Evolutionary conservation across 2,329 filamentous ascomycete genomes (phyloP), one percentile per base, ranked within the genome.

Genomic region (Blastomyces gilchristii): DNA sequence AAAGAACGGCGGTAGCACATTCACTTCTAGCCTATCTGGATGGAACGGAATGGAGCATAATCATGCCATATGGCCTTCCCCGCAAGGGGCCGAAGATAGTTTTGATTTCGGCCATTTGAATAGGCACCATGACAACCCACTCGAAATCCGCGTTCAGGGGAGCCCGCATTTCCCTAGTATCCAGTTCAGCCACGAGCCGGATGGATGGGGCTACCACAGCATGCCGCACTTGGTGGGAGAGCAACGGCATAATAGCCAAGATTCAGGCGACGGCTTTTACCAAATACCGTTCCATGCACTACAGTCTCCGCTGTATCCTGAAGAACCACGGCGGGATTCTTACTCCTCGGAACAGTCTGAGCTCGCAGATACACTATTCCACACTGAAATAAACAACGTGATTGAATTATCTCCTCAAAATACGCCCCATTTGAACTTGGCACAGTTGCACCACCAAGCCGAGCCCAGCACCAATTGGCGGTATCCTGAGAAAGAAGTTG

Each of bases 401-500:
- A 43, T 58, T 25, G 45, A 37, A 3, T 66, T 71, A 58, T 63
- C 66, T 56, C 66, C 62, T 18, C 47, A 43, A 59, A 34, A 47
- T 28, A 22, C 37, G 3, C 11, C 60, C 34, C 56, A 63, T 37
- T 28, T 52, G 28, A 59, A 45, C 56, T 22, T 63, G 28, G 37
- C 68, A 25, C 71, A 71, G 45, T 67, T 75, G 58, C 64, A 67
- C 9, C 69, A 68, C 41, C 68, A 68, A 49, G 66, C 67, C 3
- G 71, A 71, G 18, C 22, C 53, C 25, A 66, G 65, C 28, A 61
- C 68, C 28, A 70, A 70, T 16, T 76, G 74, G 74, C 73, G 73
- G 62, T 71, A 72, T 56, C 65, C 73, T 41, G 73, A 75, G 52
- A 77, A 77, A 63, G 74, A 78, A 65, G 69, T 79, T 57, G 78